Base-by-base conservation (phyloP, 257 asterid species). In the Nicotiana noctiflora region DNA sequence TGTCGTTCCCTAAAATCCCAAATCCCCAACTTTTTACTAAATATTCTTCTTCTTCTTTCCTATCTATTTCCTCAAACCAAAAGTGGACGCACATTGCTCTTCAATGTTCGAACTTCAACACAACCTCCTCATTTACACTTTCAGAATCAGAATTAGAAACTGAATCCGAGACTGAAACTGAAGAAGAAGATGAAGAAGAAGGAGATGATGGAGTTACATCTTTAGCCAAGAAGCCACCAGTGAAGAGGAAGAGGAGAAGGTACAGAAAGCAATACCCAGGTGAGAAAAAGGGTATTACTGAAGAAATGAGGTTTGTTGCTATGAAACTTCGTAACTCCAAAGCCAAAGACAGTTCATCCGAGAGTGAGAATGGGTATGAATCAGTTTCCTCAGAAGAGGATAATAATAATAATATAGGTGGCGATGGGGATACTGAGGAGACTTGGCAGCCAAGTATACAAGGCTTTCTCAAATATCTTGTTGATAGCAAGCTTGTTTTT, bases 231-330 rank as follows among this genome's bases (percentile, higher is more conserved):
- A 66, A 67, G 76, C 86, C 90, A 65, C 90, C 91, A 4, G 68
- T 86, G 67, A 77, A 59, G 85, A 83, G 79, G 84, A 82, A 77
- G 86, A 85, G 90, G 75, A 85, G 87, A 84, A 86, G 97, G 85
- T 95, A 93, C 68, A 81, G 99, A 87, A 93, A 92, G 87, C 88
- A 81, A 87, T 92, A 86, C 80, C 99, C 99, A 19, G 99, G 98
- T 18, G 99, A 95, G 89, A 77, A 55, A 23, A 68, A 87, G 60
- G 99, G 99, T 15, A 92, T 95, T 12, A 88, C 94, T 27, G 98
- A 95, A 90, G 99, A 95, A 86, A 92, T 93, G 97, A 88, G 99
- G 77, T 95, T 95, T 78, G 93, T 95, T 29, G 93, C 98, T 0
- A 95, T 95, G 99, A 93, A 90, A 82, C 89, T 95, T 78, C 84